Evolutionary conservation across 495 filamentous ascomycete species (phyloP).

Genomic region (Parmelia sp.): DNA sequence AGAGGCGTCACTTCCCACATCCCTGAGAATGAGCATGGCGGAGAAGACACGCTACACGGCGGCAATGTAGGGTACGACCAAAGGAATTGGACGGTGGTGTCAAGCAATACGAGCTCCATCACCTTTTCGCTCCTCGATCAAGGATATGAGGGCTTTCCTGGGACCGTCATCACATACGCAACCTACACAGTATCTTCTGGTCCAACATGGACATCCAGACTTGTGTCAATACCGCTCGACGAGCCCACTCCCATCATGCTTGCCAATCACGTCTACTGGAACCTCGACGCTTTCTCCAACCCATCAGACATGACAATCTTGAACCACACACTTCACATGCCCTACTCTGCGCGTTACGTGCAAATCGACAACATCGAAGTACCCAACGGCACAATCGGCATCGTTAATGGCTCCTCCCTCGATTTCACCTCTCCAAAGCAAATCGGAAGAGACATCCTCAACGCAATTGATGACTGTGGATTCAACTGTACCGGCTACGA

Average conservation of each 20-base stretch:
- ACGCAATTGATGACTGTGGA: constrained; percentile 61
- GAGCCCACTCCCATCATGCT: constrained; percentile 80
- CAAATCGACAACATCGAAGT: constrained; percentile 71
- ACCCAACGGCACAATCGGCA: constrained; percentile 66
- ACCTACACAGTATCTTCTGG: constrained; percentile 58
- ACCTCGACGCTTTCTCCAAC: constrained; percentile 71
- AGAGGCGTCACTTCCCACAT: constrained; percentile 54
- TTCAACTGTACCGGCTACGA: constrained; percentile 71
- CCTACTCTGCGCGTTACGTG: constrained; percentile 62
- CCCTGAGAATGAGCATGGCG: constrained; percentile 63
- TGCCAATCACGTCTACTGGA: constrained; percentile 80
- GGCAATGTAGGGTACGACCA: constrained; percentile 76
- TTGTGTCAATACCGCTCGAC: constrained; percentile 64
- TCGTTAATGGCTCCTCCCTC: constrained; percentile 57
- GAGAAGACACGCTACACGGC: constrained; percentile 70
- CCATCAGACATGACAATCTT: constrained; percentile 54
- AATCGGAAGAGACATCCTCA: constrained; percentile 58
- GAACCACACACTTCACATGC: constrained; percentile 68
- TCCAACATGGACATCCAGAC: constrained; percentile 42
- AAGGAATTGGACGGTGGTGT: constrained; percentile 71
- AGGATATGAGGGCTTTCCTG: constrained; percentile 70
- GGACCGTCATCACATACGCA: constrained; percentile 69
- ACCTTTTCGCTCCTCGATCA: constrained; percentile 75
- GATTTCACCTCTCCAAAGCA: constrained; percentile 77
- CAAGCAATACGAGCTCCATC: constrained; percentile 58